These are phyloP conservation scores for Saturnispora besseyi DNA, from an alignment of 805 yeast genomes.

Conservation along the genomic window DNA sequence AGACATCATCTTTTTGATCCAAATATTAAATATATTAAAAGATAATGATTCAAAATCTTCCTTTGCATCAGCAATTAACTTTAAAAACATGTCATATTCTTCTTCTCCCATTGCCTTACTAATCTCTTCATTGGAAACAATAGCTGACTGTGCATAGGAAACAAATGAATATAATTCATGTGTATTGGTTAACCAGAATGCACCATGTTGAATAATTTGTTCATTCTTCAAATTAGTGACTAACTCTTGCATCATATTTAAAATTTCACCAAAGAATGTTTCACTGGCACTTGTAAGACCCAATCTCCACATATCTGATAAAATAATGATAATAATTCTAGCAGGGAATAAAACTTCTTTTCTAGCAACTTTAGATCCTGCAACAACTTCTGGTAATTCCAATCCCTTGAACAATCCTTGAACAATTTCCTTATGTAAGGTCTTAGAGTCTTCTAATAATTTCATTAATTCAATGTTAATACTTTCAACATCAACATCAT, in stretches of 20 bases:
- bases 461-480: conserved; percentile 69
- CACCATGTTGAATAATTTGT: conserved; percentile 83
- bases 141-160: conserved; percentile 87
- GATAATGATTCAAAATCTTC: conserved; percentile 91
- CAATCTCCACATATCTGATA: conserved; percentile 97
- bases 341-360: conserved; percentile 96
- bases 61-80: conserved; percentile 81
- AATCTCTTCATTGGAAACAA: conserved; percentile 71
- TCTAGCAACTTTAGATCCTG: conserved; percentile 71
- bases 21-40: conserved; percentile 88
- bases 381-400: conserved; percentile 78
- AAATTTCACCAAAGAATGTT: conserved; percentile 79
- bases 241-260: conserved; percentile 76
- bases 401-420: conserved; percentile 79
- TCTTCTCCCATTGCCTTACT: conserved; percentile 78
- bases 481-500: conserved; percentile 45
- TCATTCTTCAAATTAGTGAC: conserved; percentile 77
- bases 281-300: conserved; percentile 91
- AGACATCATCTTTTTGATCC: conserved; percentile 94
- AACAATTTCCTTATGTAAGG: conserved; percentile 73
- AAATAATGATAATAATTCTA: conserved; percentile 80
- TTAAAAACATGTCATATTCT: conserved; percentile 84
- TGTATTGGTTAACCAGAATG: conserved; percentile 95
- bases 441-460: conserved; percentile 59
- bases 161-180: conserved; percentile 94